Percentiles rank a stretch among this genome's conserved stretches.
phyloP scores from a whole-genome alignment of 768 basidiomycete genomes.

The Cystobasidium ongulense region DNA sequence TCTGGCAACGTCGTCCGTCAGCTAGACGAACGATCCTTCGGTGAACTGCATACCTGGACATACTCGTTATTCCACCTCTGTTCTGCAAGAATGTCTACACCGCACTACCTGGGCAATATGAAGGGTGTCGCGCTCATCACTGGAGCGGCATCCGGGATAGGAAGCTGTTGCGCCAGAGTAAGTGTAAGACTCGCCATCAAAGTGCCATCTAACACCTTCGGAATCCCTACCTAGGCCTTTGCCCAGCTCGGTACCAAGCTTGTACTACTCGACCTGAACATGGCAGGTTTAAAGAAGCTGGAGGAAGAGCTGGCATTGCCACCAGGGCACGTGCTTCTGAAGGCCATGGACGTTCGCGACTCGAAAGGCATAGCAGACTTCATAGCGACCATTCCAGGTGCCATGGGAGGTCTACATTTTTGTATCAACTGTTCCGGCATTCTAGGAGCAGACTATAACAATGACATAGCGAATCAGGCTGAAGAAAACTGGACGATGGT shows the following conservation, averaged over 20 bases:
- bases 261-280: not conserved
- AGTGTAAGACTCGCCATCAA: too few species aligned
- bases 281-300: not conserved
- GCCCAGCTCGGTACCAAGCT: not conserved
- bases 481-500: slow-evolving; percentile 4
- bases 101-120: not conserved
- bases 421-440: slow-evolving; percentile 26
- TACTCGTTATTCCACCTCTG: too few species aligned
- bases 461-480: not conserved
- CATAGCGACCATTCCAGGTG: slow-evolving; percentile 1
- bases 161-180: not conserved
- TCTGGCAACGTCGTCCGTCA: too few species aligned
- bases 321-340: not conserved
- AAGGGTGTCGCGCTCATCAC: not conserved
- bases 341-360: slow-evolving; percentile 8
- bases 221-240: not conserved
- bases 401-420: slow-evolving; percentile 20
- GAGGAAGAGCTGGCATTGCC: not conserved
- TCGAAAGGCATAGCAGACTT: slow-evolving; percentile 4
- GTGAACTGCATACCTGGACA: too few species aligned
- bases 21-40: too few species aligned
- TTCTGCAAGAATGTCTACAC: not conserved
- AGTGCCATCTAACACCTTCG: too few species aligned
- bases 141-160: not conserved
- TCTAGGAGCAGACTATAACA: slow-evolving; percentile 14